These are phyloP conservation scores for Nitzschia palea DNA, from an alignment of 108 stramenopile species.

Conservation along the genomic window DNA sequence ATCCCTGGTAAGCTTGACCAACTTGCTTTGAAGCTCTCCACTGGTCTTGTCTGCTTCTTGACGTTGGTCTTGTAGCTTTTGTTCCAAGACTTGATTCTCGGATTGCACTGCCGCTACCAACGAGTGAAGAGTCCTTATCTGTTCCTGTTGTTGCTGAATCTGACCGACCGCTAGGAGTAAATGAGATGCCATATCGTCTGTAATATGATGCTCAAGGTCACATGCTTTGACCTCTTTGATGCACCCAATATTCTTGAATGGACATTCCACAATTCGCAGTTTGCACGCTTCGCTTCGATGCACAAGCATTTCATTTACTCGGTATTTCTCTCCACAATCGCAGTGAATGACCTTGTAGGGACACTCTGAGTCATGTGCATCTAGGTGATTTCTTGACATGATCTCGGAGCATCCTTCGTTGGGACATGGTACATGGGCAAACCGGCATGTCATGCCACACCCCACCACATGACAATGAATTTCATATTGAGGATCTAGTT, in stretches of 20 bases:
- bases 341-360: constrained; percentile 42
- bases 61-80: constrained; percentile 10
- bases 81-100: constrained; percentile 37
- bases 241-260: constrained; percentile 50
- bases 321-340: constrained; percentile 43
- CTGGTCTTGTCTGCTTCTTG: constrained; percentile 35
- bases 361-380: constrained; percentile 46
- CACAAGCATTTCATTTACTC: constrained; percentile 23
- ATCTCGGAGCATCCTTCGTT: constrained; percentile 40
- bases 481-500: constrained; percentile 48
- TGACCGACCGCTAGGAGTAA: constrained; percentile 45
- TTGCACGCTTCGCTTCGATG: constrained; percentile 43
- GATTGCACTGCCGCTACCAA: constrained; percentile 33
- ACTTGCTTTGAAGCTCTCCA: constrained; percentile 24
- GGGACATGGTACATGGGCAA: constrained; percentile 43
- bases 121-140: constrained; percentile 39
- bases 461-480: constrained; percentile 47
- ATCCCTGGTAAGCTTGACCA: constrained; percentile 42
- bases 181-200: constrained; percentile 40
- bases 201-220: constrained; percentile 46
- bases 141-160: constrained; percentile 49
- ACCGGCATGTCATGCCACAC: constrained; percentile 46
- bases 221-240: constrained; percentile 40
- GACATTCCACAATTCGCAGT: constrained; percentile 52
- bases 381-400: constrained; percentile 45